Base-by-base conservation (phyloP, 352 stramenopile species). In the Globisporangium carolinianum region DNA sequence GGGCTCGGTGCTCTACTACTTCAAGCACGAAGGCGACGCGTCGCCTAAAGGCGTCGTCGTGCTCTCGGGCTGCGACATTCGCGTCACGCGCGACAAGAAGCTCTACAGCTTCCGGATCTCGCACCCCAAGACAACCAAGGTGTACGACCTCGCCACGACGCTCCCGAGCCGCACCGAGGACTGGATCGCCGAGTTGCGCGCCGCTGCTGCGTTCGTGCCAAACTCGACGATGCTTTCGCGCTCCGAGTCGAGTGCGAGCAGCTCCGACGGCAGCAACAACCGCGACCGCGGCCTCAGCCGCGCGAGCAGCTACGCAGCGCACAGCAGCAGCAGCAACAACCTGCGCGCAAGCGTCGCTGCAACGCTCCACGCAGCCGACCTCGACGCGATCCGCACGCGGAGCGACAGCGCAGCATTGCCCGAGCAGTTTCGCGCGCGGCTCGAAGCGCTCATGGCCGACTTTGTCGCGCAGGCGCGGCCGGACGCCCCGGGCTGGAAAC, bases 91-190 rank as follows among this genome's bases (percentile, higher is more conserved):
- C 32, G 67, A 89, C 63, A 85, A 86, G 60, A 84, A 83, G 52
- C 74, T 79, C 67, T 87, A 86, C 66, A 87, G 75, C 62, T 89
- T 91, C 66, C 75, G 73, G 61, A 84, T 89, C 58, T 76, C 78
- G 55, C 81, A 91, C 58, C 73, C 78, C 10, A 77, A 80, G 62
- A 85, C 75, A n/a, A 79, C 71, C 55, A 80, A 79, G 51, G 71
- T 82, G 10, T 86, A 88, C 65, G 74, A 87, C 65, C 64, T 87
- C 47, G 78, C 78, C 5, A 69, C 78, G 7, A 87, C 76, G 43
- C 62, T 87, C 45, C 58, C 76, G 49, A 75, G 71, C 54, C 67
- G 68, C 63, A 76, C 71, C 0, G 67, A 86, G 35, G 71, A 85
- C 59, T 91, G 81, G 81, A 73, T 91, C 45, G 60, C 79, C 0